These are phyloP conservation scores for Dictyostelium purpureum DNA, from an alignment of 78 protist genomes.

Conservation along the genomic window DNA sequence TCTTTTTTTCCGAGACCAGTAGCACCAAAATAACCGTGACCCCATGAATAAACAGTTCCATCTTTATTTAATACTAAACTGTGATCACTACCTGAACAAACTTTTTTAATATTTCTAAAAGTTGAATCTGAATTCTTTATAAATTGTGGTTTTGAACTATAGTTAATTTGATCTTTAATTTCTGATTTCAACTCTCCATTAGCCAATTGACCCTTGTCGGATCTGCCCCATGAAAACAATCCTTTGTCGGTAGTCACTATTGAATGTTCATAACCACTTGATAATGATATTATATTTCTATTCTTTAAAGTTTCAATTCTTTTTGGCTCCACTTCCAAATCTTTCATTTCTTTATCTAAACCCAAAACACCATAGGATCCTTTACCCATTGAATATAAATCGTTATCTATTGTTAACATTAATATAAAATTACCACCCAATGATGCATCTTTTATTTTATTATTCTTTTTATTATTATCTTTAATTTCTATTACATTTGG, in stretches of 20 bases:
- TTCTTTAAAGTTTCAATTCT: not conserved
- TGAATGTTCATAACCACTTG: conserved; percentile 70
- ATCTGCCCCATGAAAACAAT: conserved; percentile 55
- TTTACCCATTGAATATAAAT: conserved; percentile 20
- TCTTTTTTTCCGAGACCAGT: conserved; percentile 6
- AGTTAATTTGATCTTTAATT: not conserved
- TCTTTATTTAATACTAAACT: conserved; percentile 4
- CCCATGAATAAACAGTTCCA: not conserved
- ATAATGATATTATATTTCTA: not conserved
- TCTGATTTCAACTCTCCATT: not conserved
- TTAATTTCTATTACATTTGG: not conserved
- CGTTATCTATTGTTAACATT: not conserved
- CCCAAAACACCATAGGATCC: conserved; percentile 9
- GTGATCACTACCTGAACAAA: conserved; percentile 43
- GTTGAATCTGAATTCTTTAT: not conserved
- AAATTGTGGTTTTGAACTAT: not conserved
- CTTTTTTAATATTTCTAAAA: not conserved
- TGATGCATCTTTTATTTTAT: not conserved
- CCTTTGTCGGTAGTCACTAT: conserved; percentile 14
- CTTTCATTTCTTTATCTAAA: not conserved
- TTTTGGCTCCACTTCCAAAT: not conserved
- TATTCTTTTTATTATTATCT: not conserved
- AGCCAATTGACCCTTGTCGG: conserved; percentile 43
- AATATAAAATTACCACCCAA: conserved; percentile 10
- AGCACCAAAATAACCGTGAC: conserved; percentile 16